Evolutionary conservation across 148 eudicot genomes (phyloP).

Genomic region (Vaccinium macrocarpon): DNA sequence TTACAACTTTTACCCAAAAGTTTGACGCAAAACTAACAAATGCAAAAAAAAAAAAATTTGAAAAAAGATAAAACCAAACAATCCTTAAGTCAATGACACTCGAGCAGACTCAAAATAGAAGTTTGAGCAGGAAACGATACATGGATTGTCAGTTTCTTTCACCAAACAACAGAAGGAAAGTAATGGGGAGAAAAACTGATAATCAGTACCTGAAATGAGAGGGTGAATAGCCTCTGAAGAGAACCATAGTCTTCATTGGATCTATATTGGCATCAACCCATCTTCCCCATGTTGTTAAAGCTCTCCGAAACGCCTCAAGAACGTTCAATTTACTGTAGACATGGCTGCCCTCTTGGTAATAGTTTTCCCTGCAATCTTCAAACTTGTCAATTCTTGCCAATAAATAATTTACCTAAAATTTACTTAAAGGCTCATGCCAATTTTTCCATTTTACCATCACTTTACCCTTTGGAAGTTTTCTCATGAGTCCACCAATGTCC

Average conservation of each 20-base stretch:
- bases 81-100: too few species aligned
- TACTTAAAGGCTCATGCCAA: neutral
- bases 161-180: too few species aligned
- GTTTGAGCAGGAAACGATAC: too few species aligned
- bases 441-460: too few species aligned
- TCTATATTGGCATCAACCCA: constrained; percentile 78
- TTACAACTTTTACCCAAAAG: too few species aligned
- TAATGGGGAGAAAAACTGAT: neutral
- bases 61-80: too few species aligned
- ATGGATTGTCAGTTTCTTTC: too few species aligned
- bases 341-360: constrained; percentile 93
- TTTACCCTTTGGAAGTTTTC: constrained; percentile 82
- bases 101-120: too few species aligned
- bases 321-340: constrained; percentile 69
- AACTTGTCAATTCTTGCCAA: neutral
- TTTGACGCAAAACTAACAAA: too few species aligned
- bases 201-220: constrained; percentile 78
- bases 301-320: constrained; percentile 76
- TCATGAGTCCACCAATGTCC: constrained; percentile 99
- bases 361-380: constrained; percentile 53
- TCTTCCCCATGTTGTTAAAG: constrained; percentile 86
- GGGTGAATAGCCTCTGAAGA: constrained; percentile 88
- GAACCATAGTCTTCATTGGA: constrained; percentile 57
- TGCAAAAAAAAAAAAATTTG: too few species aligned
- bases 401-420: neutral